phyloP scores from a whole-genome alignment of 768 basidiomycete genomes.

The Mycena alexandri region DNA sequence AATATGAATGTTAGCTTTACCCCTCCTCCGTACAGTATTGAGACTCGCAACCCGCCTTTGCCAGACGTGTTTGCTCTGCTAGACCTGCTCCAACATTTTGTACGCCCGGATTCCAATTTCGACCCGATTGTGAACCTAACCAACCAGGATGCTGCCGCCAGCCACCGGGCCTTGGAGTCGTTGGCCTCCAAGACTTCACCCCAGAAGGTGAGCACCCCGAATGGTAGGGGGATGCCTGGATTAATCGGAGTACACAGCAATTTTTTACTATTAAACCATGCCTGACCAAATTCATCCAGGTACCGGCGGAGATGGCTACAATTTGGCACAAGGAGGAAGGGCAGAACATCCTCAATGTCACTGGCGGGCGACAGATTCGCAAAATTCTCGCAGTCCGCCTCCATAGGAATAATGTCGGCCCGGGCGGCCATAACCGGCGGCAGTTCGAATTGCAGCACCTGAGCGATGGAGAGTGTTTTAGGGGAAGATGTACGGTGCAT shows the following conservation, averaged over 20 bases:
- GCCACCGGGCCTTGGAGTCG: constrained; percentile 6
- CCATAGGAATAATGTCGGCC: background rate
- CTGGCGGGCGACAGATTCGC: background rate
- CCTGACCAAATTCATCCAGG: constrained; percentile 10
- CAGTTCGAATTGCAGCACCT: background rate
- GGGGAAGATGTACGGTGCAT: background rate
- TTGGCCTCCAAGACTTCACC: constrained; percentile 5
- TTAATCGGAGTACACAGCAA: constrained; percentile 1
- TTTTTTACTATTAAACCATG: constrained; percentile 18
- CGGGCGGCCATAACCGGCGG: constrained; percentile 1
- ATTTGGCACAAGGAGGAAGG: background rate
- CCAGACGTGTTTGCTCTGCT: too few relatives aligned
- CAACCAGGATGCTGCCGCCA: background rate
- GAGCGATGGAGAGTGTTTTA: background rate
- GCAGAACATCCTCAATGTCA: constrained; percentile 12
- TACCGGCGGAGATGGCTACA: background rate
- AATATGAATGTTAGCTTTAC: too few relatives aligned
- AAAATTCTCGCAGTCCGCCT: background rate
- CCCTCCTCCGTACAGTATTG: too few relatives aligned
- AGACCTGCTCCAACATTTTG: too few relatives aligned
- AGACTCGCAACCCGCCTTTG: too few relatives aligned
- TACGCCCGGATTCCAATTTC: too few relatives aligned
- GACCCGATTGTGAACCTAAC: too few relatives aligned
- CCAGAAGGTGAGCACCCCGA: constrained; percentile 10
- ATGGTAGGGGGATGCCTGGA: background rate